Conservation (phyloP, 208 protist genomes). For the Porcisia deanei region DNA sequence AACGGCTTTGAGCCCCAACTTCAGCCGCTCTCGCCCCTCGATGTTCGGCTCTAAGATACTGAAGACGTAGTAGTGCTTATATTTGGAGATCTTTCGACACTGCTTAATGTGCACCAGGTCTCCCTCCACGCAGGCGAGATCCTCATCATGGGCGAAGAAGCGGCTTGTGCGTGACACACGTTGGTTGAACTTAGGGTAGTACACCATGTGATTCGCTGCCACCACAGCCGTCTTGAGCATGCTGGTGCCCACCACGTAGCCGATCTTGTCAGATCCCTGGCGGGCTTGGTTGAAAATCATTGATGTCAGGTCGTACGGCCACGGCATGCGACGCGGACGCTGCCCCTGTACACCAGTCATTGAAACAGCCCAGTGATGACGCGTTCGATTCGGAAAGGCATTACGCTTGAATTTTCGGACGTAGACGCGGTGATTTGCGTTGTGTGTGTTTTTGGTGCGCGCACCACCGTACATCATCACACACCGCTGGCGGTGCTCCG, state of each 20-base stretch:
- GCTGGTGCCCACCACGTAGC: constrained; percentile 91
- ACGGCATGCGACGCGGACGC: constrained; percentile 91
- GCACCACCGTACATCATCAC: constrained; percentile 93
- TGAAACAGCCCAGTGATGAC: constrained; percentile 90
- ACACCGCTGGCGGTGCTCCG: constrained; percentile 85
- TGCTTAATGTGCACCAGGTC: constrained; percentile 94
- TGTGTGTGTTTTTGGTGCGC: constrained; percentile 85
- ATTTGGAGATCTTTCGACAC: constrained; percentile 92
- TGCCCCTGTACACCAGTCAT: constrained; percentile 88
- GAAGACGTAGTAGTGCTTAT: constrained; percentile 95
- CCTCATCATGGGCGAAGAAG: constrained; percentile 93
- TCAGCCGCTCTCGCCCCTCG: constrained; percentile 89
- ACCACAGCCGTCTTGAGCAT: constrained; percentile 94
- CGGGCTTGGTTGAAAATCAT: constrained; percentile 93
- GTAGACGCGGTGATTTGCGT: constrained; percentile 88
- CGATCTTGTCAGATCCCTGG: constrained; percentile 92
- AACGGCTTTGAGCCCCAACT: constrained; percentile 87
- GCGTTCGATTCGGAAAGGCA: constrained; percentile 90
- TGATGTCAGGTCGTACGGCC: constrained; percentile 92
- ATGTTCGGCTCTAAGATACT: constrained; percentile 92
- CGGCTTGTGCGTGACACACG: constrained; percentile 89
- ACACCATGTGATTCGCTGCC: constrained; percentile 91
- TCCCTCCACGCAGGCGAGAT: constrained; percentile 92
- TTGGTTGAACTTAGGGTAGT: constrained; percentile 94
- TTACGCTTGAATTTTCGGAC: constrained; percentile 91